Evolutionary conservation across 1,139 yeast species (phyloP), one percentile per base, ranked within the genome.

Genomic region (Candida sp.): DNA sequence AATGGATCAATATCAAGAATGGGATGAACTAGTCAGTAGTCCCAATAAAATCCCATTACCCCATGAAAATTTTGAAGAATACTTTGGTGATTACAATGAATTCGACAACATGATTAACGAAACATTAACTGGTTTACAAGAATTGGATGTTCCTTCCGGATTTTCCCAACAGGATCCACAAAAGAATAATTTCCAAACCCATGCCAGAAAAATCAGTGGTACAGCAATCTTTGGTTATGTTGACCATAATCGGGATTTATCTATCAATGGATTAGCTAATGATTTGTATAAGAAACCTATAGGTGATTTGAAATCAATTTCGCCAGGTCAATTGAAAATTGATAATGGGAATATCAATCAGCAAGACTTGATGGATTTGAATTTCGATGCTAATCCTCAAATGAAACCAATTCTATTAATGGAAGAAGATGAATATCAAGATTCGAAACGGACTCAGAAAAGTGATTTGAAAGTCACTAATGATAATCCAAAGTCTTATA

Each of bases 211-310:
- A 46, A 58, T 62, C 29, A 78, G 84, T 61, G 87, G 86, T 6
- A 81, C 87, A 1, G 85, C 85, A 5, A 81, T 81, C 33, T 81
- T 81, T 57, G 87, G 87, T 0, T 81, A 76, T 50, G 62, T 70
- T 2, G 77, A 74, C 42, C 86, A 81, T 56, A 77, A 71, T 49
- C 69, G 77, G 43, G 81, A 74, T 27, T 57, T 80, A 22, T 73
- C 80, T 1, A 61, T 77, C 22, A 68, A 69, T n/a, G 80, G 80
- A 1, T 42, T 68, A 5, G 56, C 63, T 4, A 50, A 49, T 32
- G 62, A 57, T 40, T 40, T 58, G 5, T 57, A 53, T 41, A 61
- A 53, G 39, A 56, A 49, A 39, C 55, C 51, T 3, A 45, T 50
- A 25, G 63, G 60, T 29, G 54, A 61, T 34, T 58, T 58, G 23